Evolutionary conservation across 306 rosid species (phyloP).

Genomic region (Ochetophila trinervis): DNA sequence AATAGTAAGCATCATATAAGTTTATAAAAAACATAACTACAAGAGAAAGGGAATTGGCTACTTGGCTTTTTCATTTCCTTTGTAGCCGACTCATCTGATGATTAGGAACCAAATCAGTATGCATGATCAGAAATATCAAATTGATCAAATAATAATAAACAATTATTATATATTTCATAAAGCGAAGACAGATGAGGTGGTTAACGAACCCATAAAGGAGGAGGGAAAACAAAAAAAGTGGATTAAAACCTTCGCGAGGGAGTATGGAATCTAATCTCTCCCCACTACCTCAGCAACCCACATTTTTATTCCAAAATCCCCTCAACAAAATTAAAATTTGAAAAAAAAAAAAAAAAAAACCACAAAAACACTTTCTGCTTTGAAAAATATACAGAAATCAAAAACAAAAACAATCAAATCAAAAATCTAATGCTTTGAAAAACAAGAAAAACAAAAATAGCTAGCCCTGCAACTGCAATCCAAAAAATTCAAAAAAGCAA

Average conservation of each 20-base stretch:
- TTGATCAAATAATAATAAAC: background rate
- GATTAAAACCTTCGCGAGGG: constrained; percentile 48
- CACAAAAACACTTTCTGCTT: background rate
- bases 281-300: constrained; percentile 26
- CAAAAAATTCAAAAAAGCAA: background rate
- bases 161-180: too few relatives aligned
- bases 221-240: constrained; percentile 31
- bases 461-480: background rate
- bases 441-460: background rate
- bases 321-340: background rate
- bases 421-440: too few relatives aligned
- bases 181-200: constrained; percentile 22
- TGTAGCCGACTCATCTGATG: too few relatives aligned
- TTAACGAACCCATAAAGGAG: constrained; percentile 40
- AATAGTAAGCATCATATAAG: too few relatives aligned
- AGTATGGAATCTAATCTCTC: constrained; percentile 72
- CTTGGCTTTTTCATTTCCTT: too few relatives aligned
- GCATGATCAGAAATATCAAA: too few relatives aligned
- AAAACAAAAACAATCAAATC: background rate
- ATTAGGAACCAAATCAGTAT: too few relatives aligned
- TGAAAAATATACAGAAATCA: background rate
- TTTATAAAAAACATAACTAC: too few relatives aligned
- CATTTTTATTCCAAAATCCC: background rate
- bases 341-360: background rate
- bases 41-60: too few relatives aligned